These are phyloP conservation scores for Kodamaea arcana DNA, from an alignment of 1,139 yeast genomes.

Conservation along the genomic window DNA sequence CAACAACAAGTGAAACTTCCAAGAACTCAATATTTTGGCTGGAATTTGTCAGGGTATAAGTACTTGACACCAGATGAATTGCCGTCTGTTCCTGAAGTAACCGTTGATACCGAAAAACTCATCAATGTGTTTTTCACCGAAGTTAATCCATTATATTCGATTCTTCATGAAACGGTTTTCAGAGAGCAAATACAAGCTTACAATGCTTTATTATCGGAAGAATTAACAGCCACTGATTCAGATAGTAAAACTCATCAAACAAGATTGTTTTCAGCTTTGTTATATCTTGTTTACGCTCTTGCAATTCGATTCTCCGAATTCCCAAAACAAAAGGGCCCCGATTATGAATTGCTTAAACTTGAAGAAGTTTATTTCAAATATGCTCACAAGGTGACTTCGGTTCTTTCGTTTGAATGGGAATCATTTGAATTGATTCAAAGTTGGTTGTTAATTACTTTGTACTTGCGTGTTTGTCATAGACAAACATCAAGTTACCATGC, in stretches of 20 bases:
- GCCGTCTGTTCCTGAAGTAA: constrained; percentile 32
- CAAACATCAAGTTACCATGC: constrained; percentile 56
- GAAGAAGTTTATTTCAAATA: constrained; percentile 55
- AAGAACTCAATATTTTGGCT: constrained; percentile 58
- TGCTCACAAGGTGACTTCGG: constrained; percentile 43
- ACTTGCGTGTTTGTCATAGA: constrained; percentile 52
- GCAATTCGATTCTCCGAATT: constrained; percentile 53
- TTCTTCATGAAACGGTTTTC: constrained; percentile 53
- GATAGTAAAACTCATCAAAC: constrained; percentile 27
- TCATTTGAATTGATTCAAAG: constrained; percentile 61
- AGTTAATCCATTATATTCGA: constrained; percentile 52
- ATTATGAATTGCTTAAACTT: constrained; percentile 24
- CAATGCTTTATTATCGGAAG: constrained; percentile 13
- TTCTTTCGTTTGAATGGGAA: constrained; percentile 64
- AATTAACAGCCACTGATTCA: constrained; percentile 8
- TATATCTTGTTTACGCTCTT: constrained; percentile 48
- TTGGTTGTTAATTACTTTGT: constrained; percentile 54
- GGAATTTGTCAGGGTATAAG: constrained; percentile 62
- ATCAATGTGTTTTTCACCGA: constrained; percentile 46
- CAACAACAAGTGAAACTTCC: constrained; percentile 44
- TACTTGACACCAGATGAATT: constrained; percentile 41
- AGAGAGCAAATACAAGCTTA: constrained; percentile 47
- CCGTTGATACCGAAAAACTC: constrained; percentile 13
- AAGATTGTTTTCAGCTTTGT: constrained; percentile 49
- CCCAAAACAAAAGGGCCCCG: constrained; percentile 33